Conservation (phyloP, 148 eudicot genomes). For the Mesembryanthemum crystallinum region DNA sequence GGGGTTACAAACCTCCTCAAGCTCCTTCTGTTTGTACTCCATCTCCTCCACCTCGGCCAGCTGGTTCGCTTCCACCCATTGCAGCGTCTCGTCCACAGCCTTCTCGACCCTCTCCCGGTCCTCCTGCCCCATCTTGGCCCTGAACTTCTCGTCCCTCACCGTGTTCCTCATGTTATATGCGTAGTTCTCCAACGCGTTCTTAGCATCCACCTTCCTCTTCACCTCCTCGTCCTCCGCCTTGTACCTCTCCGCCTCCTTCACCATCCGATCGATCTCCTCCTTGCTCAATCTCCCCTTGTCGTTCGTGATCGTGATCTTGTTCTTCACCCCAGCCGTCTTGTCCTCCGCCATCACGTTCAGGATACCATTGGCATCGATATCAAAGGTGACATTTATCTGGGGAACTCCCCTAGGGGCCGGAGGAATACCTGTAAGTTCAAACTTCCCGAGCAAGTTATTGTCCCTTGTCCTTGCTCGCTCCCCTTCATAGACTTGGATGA, state of each 20-base stretch:
- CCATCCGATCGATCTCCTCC: constrained; percentile 30
- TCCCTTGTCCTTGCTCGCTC: constrained; percentile 30
- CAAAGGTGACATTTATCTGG: constrained; percentile 27
- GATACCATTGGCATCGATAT: constrained; percentile 34
- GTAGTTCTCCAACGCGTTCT: constrained; percentile 17
- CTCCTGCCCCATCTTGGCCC: constrained; percentile 3
- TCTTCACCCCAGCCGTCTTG: constrained; percentile 30
- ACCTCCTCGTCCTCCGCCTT: constrained; percentile 32
- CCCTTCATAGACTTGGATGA: constrained; percentile 31
- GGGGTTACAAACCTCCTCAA: constrained; percentile 28
- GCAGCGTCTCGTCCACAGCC: constrained; percentile 25
- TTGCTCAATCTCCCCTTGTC: constrained; percentile 32
- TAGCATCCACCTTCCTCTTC: constrained; percentile 31
- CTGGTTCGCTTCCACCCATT: constrained; percentile 31
- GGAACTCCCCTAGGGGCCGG: constrained; percentile 24
- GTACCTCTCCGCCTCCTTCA: constrained; percentile 24
- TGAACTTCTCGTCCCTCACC: constrained; percentile 31
- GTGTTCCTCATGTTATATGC: constrained; percentile 33
- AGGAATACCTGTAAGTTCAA: constrained; percentile 28
- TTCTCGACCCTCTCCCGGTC: constrained; percentile 31
- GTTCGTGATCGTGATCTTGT: constrained; percentile 31
- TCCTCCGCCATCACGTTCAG: constrained; percentile 30
- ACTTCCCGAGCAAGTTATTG: constrained; percentile 30
- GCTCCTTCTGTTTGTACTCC: constrained; percentile 28
- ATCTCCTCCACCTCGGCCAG: constrained; percentile 22